Conservation (phyloP, 345 rosid species). For the Corymbia maculata region DNA sequence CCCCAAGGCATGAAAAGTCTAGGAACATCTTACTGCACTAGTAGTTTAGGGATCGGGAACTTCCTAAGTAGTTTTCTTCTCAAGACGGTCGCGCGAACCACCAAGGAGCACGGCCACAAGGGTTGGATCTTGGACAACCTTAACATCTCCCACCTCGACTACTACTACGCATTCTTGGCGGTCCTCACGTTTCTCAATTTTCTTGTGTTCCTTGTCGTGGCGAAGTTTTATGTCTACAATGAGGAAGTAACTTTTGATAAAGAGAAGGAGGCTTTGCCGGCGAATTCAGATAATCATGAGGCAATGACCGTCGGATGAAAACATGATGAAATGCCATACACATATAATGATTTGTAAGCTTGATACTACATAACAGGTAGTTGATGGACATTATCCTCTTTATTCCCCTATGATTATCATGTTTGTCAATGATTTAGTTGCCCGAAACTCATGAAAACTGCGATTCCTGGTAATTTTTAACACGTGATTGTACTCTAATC, state of each 20-base stretch:
- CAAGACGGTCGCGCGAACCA: conserved; percentile 29
- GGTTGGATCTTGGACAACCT: conserved; percentile 73
- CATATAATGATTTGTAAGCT: neutral
- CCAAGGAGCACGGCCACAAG: conserved; percentile 27
- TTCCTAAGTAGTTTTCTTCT: conserved; percentile 58
- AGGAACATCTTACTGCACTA: conserved; percentile 54
- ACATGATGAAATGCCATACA: neutral
- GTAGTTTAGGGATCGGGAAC: conserved; percentile 50
- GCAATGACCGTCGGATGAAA: neutral
- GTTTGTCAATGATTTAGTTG: neutral
- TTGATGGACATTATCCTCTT: neutral
- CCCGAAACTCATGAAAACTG: neutral
- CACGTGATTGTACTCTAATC: neutral
- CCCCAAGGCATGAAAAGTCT: conserved; percentile 76
- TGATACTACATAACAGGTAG: neutral
- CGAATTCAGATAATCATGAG: neutral
- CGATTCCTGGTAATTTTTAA: neutral
- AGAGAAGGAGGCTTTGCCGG: conserved; percentile 1
- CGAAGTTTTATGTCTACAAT: conserved; percentile 50
- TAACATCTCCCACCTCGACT: conserved; percentile 54
- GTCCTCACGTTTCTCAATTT: conserved; percentile 41
- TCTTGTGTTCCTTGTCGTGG: conserved; percentile 41
- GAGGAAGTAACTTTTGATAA: conserved; percentile 15
- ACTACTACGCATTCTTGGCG: conserved; percentile 57
- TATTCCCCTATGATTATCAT: neutral